Base-by-base conservation (phyloP, 2,329 filamentous ascomycete genomes). In the Pyrenophora teres region DNA sequence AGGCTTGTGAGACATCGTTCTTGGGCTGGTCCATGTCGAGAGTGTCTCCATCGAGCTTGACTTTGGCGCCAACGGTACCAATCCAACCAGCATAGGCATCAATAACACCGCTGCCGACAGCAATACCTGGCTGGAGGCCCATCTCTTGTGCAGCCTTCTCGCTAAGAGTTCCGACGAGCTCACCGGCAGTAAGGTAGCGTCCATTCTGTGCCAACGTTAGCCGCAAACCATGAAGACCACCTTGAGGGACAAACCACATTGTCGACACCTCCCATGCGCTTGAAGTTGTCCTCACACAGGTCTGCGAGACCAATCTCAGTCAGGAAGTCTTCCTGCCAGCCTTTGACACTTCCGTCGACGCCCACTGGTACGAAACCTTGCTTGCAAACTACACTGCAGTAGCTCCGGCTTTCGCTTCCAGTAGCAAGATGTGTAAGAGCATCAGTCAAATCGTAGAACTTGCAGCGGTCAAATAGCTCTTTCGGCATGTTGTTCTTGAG, bases 31-130 rank as follows among this genome's bases (percentile, higher is more conserved):
- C 82, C 53, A 83, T 80, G 69, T 88, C 87, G 33, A 93, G 81
- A 40, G 88, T 82, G 49, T 88, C 84, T 50, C 81, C 77, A 35
- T 82, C 81, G 13, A 95, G 83, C 60, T 91, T 83, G 64, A 97
- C 90, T 75, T 97, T 97, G 54, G 94, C 93, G 52, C 94, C 94
- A n/a, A 99, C 94, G 1, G 94, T 97, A 55, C 94, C 94, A 63
- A 99, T 94, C 94, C 94, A 99, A 59, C 94, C 94, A 53, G 94
- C 94, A 68, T 99, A 99, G 15, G 94, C 94, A 73, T 99, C 94
- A 69, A 99, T 99, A 59, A 99, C 94, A 74, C 92, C 92, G 68
- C 91, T 96, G 46, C 94, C 94, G 48, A 99, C 89, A 15, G 94
- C 91, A 63, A 97, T 94, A 33, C 92, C 93, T 16, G 88, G 81